Base-by-base conservation (phyloP, 352 stramenopile genomes). In the Pythium biforme region DNA sequence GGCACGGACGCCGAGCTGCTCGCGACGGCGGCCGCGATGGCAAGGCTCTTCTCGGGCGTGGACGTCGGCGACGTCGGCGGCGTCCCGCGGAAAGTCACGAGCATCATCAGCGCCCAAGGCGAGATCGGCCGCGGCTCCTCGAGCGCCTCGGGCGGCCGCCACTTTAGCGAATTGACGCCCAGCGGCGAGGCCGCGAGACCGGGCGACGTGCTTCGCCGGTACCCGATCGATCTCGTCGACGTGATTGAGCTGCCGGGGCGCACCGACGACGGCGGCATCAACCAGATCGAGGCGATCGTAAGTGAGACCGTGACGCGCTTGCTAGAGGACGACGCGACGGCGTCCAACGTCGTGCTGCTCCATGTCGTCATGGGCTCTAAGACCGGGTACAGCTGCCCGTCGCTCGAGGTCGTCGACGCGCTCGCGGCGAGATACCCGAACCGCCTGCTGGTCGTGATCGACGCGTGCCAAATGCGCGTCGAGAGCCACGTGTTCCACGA, bases 291-390 rank as follows among this genome's bases (percentile, higher is more conserved):
- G 34, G 64, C 65, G 4, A 27, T 58, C 5, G 74, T 93, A 9
- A 53, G 63, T 26, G 60, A 79, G 20, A 72, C 77, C 5, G 79
- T 94, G 11, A 41, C 70, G 15, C 65, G 76, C 15, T 55, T 83
- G 47, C 75, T 92, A 17, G 60, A 83, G 4, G 61, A 73, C 52
- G 52, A 71, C 22, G 25, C 75, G n/a, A n/a, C n/a, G 50, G 34
- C 60, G 59, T 66, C 66, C 53, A 82, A 83, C 48, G 87, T 96
- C 26, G 86, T 92, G 55, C 69, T 96, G 43, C 60, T 96, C 11
- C 89, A 96, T 55, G 76, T 94, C 0, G 88, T 96, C 20, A 77
- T 92, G 64, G 89, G 89, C 31, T 76, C 89, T 20, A 96, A 96
- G 62, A 96, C 88, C 7, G 89, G 89, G 14, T 91, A 92, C 57